Evolutionary conservation across 2,329 filamentous ascomycete genomes (phyloP), one percentile per base, ranked within the genome.

Genomic region (Stachybotrys echinatus): DNA sequence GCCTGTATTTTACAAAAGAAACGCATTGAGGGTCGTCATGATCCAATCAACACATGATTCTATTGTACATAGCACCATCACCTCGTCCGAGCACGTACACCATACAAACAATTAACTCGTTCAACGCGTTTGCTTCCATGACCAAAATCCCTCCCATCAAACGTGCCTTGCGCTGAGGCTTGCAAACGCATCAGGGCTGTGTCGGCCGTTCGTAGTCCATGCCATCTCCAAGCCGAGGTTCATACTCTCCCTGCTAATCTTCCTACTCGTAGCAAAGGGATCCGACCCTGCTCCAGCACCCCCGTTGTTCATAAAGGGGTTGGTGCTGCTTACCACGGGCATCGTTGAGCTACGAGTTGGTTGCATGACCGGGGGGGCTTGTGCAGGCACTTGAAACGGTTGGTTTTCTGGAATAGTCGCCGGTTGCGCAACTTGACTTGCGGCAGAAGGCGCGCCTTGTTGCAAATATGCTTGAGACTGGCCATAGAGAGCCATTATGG

Each of bases 131-230:
- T 34, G 27, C 27, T 34, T 5, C 10, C 27, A 34, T 14, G 14
- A 34, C 14, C 5, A 34, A 34, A 14, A 34, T 14, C 27, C 27
- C 10, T 34, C 27, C 65, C 50, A 61, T 69, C 58, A 76, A 61
- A 64, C 69, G 60, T 79, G 76, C 56, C 79, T 73, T 48, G 86
- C 82, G 60, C 86, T 89, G 55, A 92, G 71, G 47, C 85, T 88
- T 3, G 87, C 83, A 74, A 91, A 92, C 14, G 88, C 88, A 66
- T 92, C 88, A 4, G 88, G 88, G 58, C 87, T 90, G 61, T 91
- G 87, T 40, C 88, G 74, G 10, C 88, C 88, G 58, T 84, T 85
- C 59, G 75, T 75, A 40, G 38, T 12, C 80, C 80, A 84, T 43
- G 80, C 76, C 73, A 84, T 79, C 50, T 81, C 81, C 65, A 82